Evolutionary conservation across 2,329 filamentous ascomycete species (phyloP), one percentile per base, ranked within the genome.

Genomic region (Fusarium sp.): DNA sequence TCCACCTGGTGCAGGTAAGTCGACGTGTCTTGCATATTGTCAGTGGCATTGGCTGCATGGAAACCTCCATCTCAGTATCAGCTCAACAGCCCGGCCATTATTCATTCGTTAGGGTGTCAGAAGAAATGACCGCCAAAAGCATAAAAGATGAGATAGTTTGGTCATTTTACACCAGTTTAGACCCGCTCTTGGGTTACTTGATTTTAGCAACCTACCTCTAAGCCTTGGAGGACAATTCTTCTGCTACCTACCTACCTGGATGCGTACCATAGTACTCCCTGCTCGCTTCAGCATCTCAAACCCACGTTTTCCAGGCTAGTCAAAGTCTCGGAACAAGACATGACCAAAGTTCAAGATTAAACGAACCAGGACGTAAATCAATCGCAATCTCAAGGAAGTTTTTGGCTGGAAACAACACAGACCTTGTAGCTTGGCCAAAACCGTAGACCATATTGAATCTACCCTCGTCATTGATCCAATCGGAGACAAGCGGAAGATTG

Each of bases 21-120:
- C 74, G 71, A 73, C 74, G 74, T 76, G 74, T 76, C 74, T 72
- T 75, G 74, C 75, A 76, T 75, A 65, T 69, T 70, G 73, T 74
- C 30, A 51, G 18, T 16, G 16, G 28, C 16, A 49, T 49, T 28
- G 13, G 45, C 26, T 26, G 26, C 19, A 46, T n/a, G 13, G 9
- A 19, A 30, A 31, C 30, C 19, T n/a, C 46, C 28, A 44, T 19
- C 42, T 44, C 14, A 11, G 14, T 16, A 44, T 23, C 23, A 44
- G 34, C 34, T 37, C 18, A 37, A 37, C 18, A n/a, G 18, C 21
- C 21, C 21, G 21, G 34, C 10, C 18, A 37, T 37, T 37, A 16
- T 18, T 18, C 9, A 18, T 18, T 34, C 31, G 31, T 34, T 11
- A 28, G 12, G 28, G 28, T 28, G 28, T 28, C 12, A 30, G 28